Evolutionary conservation across 306 rosid genomes (phyloP).

Genomic region (Quercus dentata): DNA sequence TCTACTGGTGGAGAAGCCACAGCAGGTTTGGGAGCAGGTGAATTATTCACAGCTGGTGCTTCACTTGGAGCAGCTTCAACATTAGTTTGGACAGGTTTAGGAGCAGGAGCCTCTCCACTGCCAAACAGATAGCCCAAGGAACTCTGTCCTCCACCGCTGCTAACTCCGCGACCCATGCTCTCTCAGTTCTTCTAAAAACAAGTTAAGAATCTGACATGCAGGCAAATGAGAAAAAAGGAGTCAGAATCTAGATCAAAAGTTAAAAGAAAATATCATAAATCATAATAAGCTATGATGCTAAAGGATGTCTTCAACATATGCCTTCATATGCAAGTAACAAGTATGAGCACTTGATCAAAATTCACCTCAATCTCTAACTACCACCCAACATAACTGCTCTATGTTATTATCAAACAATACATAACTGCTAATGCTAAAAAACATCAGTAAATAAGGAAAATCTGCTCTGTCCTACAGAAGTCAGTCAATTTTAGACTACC

Average conservation of each 20-base stretch:
- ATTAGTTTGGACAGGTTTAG: conserved; percentile 37
- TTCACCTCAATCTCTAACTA: background rate
- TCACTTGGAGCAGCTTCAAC: conserved; percentile 44
- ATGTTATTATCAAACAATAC: too few species aligned
- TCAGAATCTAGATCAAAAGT: background rate
- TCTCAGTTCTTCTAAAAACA: conserved; percentile 27
- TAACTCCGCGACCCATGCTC: conserved; percentile 97
- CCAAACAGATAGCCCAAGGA: conserved; percentile 98
- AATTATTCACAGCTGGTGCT: conserved; percentile 40
- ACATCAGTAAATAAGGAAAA: background rate
- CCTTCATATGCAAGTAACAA: background rate
- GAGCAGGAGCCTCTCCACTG: conserved; percentile 75
- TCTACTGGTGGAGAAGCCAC: conserved; percentile 49
- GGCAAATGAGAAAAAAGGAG: conserved; percentile 4
- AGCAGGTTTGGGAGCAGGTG: conserved; percentile 58
- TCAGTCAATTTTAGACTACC: background rate
- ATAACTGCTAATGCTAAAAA: background rate
- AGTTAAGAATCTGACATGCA: conserved; percentile 23
- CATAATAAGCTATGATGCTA: background rate
- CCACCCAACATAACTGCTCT: background rate
- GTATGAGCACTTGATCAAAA: background rate
- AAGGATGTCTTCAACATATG: too few species aligned
- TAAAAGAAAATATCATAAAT: background rate
- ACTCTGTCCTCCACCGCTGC: conserved; percentile 99
- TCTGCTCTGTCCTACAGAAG: background rate